These are phyloP conservation scores for Pestalotiopsis sp. DNA, from an alignment of 2,329 filamentous ascomycete species.

Conservation along the genomic window DNA sequence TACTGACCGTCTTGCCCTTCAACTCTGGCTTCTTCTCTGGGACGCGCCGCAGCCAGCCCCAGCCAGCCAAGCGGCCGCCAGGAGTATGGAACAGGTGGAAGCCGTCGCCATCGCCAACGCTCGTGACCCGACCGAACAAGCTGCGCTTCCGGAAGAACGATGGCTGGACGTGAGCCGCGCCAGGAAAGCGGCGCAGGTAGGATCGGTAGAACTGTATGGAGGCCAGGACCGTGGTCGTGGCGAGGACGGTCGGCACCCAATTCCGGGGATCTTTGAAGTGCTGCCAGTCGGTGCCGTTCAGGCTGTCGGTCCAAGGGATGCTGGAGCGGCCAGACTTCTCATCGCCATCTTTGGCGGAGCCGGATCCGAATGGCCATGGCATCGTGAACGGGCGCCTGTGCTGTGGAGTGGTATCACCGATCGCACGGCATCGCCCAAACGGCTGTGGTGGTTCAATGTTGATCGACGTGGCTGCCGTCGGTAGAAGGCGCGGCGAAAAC, in stretches of 20 bases:
- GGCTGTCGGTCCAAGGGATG: constrained; percentile 40
- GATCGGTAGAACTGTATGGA: constrained; percentile 65
- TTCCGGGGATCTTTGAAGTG: constrained; percentile 55
- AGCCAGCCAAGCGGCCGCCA: constrained; percentile 81
- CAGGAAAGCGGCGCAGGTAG: constrained; percentile 83
- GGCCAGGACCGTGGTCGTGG: constrained; percentile 55
- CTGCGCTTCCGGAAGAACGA: constrained; percentile 73
- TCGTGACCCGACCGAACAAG: constrained; percentile 83
- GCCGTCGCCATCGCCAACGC: constrained; percentile 94
- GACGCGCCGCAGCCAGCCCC: constrained; percentile 85
- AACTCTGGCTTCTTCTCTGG: constrained; percentile 69
- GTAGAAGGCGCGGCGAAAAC: background rate
- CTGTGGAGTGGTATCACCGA: constrained; percentile 10
- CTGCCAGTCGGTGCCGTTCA: constrained; percentile 52
- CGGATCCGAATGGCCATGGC: constrained; percentile 31
- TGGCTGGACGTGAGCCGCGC: constrained; percentile 72
- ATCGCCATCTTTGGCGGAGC: constrained; percentile 19
- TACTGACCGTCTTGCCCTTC: constrained; percentile 73
- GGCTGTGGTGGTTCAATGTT: background rate
- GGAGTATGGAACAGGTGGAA: constrained; percentile 95
- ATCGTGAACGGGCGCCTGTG: constrained; percentile 22
- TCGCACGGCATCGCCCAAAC: background rate
- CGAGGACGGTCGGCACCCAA: constrained; percentile 52
- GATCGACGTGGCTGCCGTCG: background rate
- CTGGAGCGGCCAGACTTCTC: constrained; percentile 31